Evolutionary conservation across 2,329 filamentous ascomycete genomes (phyloP), one percentile per base, ranked within the genome.

Genomic region (Blumeria graminis): DNA sequence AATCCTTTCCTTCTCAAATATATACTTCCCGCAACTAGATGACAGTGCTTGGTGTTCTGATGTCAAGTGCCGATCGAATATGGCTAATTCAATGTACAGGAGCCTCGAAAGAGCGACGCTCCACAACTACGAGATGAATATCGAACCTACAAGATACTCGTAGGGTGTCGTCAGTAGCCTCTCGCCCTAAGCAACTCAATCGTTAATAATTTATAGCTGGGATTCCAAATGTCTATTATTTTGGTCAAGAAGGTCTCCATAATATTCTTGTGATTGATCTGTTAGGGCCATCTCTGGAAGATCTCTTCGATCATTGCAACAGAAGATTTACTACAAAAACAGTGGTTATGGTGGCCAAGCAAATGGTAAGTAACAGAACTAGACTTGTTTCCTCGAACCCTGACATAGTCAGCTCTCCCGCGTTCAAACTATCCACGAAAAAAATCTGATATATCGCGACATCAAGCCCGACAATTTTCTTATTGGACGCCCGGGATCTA

Each of bases 391-490:
- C 28, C 34, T 22, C 45, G 32, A 16, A 60, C 32, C 58, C 57
- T 46, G 32, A 45, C 58, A 33, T 64, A 8, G 9, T 18, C 33
- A 87, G 83, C 77, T 95, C 55, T 95, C 89, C 36, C 81, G 90
- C 61, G 90, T 98, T 32, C 90, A 82, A 70, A 81, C 78, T 1
- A 96, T 98, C 63, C 90, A 98, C 74, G 92, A 96, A 72, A 95
- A 95, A 78, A 96, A 96, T 71, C 77, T 96, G 60, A 96, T 98
- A 69, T 96, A 98, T 72, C 84, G 92, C 63, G 92, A 98, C 68
- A 96, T 98, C 76, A 98, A 98, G 71, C 92, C 92, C 57, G 92
- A 98, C 74, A 98, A 98, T 74, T 96, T 98, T 73, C 78, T 98
- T 61, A 95, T 96, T 65, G 92, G 92, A 56, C 82, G 90, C 53